Evolutionary conservation across 805 yeast genomes (phyloP).

Genomic region (Saccharomycopsis malanga): DNA sequence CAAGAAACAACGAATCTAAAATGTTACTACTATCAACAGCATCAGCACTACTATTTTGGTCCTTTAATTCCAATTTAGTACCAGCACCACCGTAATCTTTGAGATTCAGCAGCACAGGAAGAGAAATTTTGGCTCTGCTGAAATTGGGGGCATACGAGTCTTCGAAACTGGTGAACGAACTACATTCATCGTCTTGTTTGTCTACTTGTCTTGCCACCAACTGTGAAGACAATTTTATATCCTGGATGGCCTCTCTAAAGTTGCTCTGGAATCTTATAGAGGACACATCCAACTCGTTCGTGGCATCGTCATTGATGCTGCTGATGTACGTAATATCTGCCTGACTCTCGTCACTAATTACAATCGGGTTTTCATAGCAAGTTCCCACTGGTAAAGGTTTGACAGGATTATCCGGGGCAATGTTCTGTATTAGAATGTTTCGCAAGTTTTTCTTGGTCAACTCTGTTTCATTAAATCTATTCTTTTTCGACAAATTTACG

Average conservation of each 20-base stretch:
- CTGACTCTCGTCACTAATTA: slow-evolving; percentile 1
- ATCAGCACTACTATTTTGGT: too few relatives aligned
- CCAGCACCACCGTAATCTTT: too few relatives aligned
- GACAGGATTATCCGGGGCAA: not conserved
- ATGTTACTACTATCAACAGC: too few relatives aligned
- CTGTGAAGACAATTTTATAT: slow-evolving; percentile 1
- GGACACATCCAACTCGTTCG: not conserved
- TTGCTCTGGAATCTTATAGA: slow-evolving; percentile 1
- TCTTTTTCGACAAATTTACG: slow-evolving; percentile 26
- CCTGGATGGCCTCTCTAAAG: slow-evolving; percentile 3
- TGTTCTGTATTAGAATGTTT: slow-evolving; percentile 1
- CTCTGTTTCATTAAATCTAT: slow-evolving; percentile 12
- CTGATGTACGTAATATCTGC: not conserved
- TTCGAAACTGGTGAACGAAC: slow-evolving; percentile 3
- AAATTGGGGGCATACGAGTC: slow-evolving; percentile 8
- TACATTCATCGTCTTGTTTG: not conserved
- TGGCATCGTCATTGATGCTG: not conserved
- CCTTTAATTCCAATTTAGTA: too few relatives aligned
- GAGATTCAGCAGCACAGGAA: too few relatives aligned
- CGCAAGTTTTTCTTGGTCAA: slow-evolving; percentile 10
- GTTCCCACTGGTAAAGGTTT: not conserved
- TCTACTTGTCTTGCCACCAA: too few relatives aligned
- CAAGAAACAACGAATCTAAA: too few relatives aligned
- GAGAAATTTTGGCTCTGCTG: not conserved
- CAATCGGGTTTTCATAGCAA: slow-evolving; percentile 5